Conservation (phyloP, 441 rosid genomes). For the Gossypium lobatum region DNA sequence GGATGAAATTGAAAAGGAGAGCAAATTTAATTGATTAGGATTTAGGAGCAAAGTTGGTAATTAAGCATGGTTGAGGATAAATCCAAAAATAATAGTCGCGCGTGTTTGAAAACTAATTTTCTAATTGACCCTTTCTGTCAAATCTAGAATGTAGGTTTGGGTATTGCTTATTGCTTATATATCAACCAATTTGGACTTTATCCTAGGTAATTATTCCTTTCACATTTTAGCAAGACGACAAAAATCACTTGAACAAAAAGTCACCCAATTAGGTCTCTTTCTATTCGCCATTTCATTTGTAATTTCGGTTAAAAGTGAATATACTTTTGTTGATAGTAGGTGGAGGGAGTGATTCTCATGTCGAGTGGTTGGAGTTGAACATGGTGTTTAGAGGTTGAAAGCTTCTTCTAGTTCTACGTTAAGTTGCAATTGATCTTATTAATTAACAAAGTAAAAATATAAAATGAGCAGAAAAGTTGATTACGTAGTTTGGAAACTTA, state of each 20-base stretch:
- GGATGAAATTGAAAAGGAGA: not conserved
- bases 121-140: not conserved
- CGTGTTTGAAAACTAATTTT: not conserved
- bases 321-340: too few relatives aligned
- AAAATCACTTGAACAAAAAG: not conserved
- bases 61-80: not conserved
- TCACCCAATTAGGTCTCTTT: not conserved
- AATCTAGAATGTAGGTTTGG: conserved; percentile 9
- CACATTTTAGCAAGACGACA: conserved; percentile 8
- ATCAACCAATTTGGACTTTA: conserved; percentile 18
- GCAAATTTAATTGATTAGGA: not conserved
- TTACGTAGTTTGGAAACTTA: too few relatives aligned
- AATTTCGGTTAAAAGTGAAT: not conserved
- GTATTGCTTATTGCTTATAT: conserved; percentile 3
- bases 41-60: not conserved
- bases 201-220: conserved; percentile 8
- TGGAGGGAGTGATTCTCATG: too few relatives aligned
- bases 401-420: too few relatives aligned
- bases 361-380: too few relatives aligned
- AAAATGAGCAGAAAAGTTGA: too few relatives aligned
- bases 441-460: too few relatives aligned
- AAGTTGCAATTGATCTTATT: too few relatives aligned
- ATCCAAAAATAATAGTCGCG: not conserved
- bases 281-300: not conserved
- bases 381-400: too few relatives aligned